phyloP scores from a whole-genome alignment of 2,329 filamentous ascomycete genomes.

The Neurospora sp. region DNA sequence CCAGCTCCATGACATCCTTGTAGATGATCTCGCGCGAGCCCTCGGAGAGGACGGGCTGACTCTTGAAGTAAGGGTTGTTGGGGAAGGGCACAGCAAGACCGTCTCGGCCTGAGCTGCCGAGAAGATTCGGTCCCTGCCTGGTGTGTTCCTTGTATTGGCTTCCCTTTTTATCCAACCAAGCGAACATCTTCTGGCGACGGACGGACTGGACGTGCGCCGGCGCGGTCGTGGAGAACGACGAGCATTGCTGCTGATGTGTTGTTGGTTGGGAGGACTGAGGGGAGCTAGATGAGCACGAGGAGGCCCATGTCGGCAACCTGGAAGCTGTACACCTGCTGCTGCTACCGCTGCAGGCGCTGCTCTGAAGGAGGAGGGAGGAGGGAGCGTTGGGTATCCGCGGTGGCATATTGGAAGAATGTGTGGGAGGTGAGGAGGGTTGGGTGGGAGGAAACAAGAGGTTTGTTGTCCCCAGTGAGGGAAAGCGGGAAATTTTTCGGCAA shows the following conservation, averaged over 20 bases:
- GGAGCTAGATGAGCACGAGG: background rate
- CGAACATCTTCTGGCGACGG: background rate
- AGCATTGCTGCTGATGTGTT: conserved; percentile 2
- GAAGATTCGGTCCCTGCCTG: conserved; percentile 24
- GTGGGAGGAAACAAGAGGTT: conserved; percentile 4
- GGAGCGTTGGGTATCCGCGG: conserved; percentile 14
- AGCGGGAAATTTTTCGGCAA: background rate
- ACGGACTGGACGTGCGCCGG: conserved; percentile 16
- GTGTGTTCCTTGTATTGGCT: conserved; percentile 5
- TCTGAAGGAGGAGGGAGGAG: background rate
- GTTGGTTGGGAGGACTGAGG: background rate
- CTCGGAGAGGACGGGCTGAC: conserved; percentile 65
- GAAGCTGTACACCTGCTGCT: background rate
- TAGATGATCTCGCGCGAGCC: conserved; percentile 65
- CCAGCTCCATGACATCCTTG: conserved; percentile 51
- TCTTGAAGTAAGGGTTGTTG: conserved; percentile 59
- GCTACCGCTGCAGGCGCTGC: conserved; percentile 7
- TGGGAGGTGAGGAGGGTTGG: background rate
- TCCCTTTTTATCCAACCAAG: conserved; percentile 23
- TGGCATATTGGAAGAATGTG: conserved; percentile 12
- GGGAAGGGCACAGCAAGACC: conserved; percentile 52
- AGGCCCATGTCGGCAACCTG: background rate
- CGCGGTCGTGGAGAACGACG: conserved; percentile 30
- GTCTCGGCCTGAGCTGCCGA: conserved; percentile 25
- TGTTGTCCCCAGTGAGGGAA: background rate